Percentiles rank a stretch among this genome's conserved stretches.
phyloP scores from a whole-genome alignment of 176 grass and related monocot species.

The Secale cereale region DNA sequence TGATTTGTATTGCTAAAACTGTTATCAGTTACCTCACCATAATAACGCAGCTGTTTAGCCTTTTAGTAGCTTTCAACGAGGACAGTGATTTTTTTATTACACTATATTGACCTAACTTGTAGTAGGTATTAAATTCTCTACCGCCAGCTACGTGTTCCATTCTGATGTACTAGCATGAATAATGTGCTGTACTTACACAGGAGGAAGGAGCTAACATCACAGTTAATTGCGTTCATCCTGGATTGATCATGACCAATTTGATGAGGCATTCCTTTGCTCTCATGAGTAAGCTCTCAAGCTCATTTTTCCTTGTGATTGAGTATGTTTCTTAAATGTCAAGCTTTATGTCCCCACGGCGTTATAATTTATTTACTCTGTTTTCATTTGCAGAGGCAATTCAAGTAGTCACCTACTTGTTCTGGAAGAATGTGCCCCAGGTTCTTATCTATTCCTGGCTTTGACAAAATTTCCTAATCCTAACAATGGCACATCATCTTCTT shows the following conservation, averaged over 20 bases:
- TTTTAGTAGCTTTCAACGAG: neutral
- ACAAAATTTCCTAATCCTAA: neutral
- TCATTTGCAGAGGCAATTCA: slow-evolving; percentile 50
- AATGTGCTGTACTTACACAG: slow-evolving; percentile 39
- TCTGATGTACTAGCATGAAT: neutral
- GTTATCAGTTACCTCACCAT: neutral
- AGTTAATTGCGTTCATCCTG: slow-evolving; percentile 86
- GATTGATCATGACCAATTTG: slow-evolving; percentile 97
- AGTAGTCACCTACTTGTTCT: slow-evolving; percentile 65
- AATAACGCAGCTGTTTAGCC: neutral
- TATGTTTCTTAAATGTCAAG: neutral
- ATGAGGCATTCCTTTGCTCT: slow-evolving; percentile 79
- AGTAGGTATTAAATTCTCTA: neutral
- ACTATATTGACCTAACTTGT: neutral
- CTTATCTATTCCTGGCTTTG: slow-evolving; percentile 1
- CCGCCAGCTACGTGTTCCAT: neutral
- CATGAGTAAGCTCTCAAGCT: slow-evolving; percentile 59
- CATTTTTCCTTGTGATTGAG: neutral
- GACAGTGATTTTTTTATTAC: neutral
- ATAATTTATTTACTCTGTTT: slow-evolving; percentile 5
- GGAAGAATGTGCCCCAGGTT: slow-evolving; percentile 95
- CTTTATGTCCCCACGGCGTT: neutral
- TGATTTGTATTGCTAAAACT: neutral
- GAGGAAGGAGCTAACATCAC: slow-evolving; percentile 83
- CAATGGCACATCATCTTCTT: neutral